phyloP scores from a whole-genome alignment of 805 yeast species.

The Maudiozyma saulgeensis region DNA sequence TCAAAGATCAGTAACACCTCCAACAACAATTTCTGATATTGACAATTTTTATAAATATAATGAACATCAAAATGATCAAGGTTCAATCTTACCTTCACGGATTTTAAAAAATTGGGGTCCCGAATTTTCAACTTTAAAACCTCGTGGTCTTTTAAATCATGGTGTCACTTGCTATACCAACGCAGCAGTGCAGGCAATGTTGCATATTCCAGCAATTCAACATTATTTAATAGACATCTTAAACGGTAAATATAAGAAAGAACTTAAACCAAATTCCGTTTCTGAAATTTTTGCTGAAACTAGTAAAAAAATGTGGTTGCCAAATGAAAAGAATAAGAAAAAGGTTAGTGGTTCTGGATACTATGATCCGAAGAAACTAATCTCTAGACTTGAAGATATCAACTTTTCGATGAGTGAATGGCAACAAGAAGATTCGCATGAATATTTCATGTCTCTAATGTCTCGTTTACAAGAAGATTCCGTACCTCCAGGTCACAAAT shows the following conservation, averaged over 20 bases:
- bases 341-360: constrained; percentile 29
- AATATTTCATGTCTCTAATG: constrained; percentile 87
- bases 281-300: constrained; percentile 61
- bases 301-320: constrained; percentile 56
- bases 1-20: constrained; percentile 9
- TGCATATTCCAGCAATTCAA: constrained; percentile 85
- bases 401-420: constrained; percentile 95
- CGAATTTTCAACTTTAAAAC: constrained; percentile 36
- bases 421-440: constrained; percentile 98
- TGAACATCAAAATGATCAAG: constrained; percentile 51
- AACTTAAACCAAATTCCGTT: constrained; percentile 47
- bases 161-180: constrained; percentile 97
- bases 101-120: constrained; percentile 64
- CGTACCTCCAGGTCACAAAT: constrained; percentile 80
- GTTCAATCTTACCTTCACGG: constrained; percentile 49
- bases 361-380: constrained; percentile 68
- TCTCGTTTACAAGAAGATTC: constrained; percentile 84
- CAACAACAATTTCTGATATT: constrained; percentile 4
- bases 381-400: constrained; percentile 65
- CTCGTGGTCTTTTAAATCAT: constrained; percentile 72
- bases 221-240: constrained; percentile 67
- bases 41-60: constrained; percentile 46
- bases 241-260: constrained; percentile 39
- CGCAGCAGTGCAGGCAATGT: constrained; percentile 82
- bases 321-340: constrained; percentile 33